These are phyloP conservation scores for Hysterangium stoloniferum DNA, from an alignment of 768 basidiomycete genomes.

Conservation along the genomic window DNA sequence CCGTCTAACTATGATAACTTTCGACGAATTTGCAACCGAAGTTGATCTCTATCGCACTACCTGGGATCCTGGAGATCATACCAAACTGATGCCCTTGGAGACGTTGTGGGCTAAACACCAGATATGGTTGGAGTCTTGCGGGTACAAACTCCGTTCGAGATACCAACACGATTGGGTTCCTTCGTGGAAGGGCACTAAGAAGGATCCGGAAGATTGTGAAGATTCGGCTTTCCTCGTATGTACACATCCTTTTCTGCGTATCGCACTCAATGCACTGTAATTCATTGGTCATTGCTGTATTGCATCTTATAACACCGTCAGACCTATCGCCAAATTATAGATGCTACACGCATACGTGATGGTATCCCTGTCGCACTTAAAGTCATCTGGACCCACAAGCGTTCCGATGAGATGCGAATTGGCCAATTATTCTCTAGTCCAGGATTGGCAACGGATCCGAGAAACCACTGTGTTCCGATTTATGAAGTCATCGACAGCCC, in stretches of 20 bases:
- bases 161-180: constrained; percentile 23
- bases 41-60: too few relatives aligned
- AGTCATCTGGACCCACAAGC: background rate
- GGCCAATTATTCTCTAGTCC: constrained; percentile 16
- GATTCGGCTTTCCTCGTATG: background rate
- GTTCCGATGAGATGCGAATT: constrained; percentile 16
- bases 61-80: background rate
- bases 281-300: background rate
- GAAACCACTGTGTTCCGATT: constrained; percentile 26
- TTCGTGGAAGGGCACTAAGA: constrained; percentile 20
- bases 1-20: too few relatives aligned
- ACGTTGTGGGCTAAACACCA: constrained; percentile 18
- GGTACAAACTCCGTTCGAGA: constrained; percentile 22
- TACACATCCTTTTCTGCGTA: background rate
- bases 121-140: constrained; percentile 15
- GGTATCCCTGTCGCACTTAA: constrained; percentile 19
- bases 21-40: too few relatives aligned
- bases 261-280: background rate
- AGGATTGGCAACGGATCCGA: constrained; percentile 15
- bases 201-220: constrained; percentile 7
- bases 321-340: constrained; percentile 12
- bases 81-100: constrained; percentile 8
- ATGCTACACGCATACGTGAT: constrained; percentile 19
- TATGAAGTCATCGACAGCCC: constrained; percentile 19
- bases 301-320: background rate